phyloP scores from a whole-genome alignment of 176 grass and related monocot genomes.

The Triticum turgidum region DNA sequence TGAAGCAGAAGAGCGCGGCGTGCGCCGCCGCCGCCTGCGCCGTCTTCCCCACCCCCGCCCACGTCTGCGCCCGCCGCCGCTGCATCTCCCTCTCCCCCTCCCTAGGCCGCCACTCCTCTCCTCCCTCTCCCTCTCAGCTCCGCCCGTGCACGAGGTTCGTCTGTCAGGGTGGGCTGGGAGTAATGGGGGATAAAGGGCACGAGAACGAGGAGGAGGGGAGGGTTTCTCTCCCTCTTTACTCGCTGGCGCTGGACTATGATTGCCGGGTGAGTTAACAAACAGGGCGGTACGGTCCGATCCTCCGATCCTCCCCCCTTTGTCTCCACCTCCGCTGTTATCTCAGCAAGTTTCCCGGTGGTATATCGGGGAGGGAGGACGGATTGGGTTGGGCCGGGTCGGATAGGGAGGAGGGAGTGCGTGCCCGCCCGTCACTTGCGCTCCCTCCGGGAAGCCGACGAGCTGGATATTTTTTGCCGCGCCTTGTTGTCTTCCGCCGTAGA shows the following conservation, averaged over 20 bases:
- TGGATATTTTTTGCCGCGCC: slow-evolving; percentile 9
- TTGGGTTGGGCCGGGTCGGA: neutral
- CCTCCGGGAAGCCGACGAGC: slow-evolving; percentile 23
- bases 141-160: too few relatives aligned
- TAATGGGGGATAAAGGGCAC: slow-evolving; percentile 12
- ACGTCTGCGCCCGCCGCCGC: slow-evolving; percentile 73
- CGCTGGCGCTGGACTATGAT: slow-evolving; percentile 19
- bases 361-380: neutral
- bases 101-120: neutral
- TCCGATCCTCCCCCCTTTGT: neutral
- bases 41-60: slow-evolving; percentile 81
- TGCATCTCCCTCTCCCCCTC: slow-evolving; percentile 45
- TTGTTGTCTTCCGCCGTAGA: neutral
- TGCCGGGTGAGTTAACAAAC: neutral
- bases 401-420: neutral
- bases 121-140: neutral
- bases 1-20: slow-evolving; percentile 84
- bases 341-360: neutral
- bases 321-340: neutral
- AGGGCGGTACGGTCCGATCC: neutral
- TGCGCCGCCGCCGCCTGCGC: slow-evolving; percentile 85
- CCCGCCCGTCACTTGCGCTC: neutral
- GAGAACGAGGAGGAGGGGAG: neutral
- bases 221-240: slow-evolving; percentile 9
- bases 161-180: neutral